A percentile compares a stretch with the other conserved stretches of the same genome.
Conservation (phyloP, 2,329 filamentous ascomycete genomes). For the Sphaceloma murrayae region DNA sequence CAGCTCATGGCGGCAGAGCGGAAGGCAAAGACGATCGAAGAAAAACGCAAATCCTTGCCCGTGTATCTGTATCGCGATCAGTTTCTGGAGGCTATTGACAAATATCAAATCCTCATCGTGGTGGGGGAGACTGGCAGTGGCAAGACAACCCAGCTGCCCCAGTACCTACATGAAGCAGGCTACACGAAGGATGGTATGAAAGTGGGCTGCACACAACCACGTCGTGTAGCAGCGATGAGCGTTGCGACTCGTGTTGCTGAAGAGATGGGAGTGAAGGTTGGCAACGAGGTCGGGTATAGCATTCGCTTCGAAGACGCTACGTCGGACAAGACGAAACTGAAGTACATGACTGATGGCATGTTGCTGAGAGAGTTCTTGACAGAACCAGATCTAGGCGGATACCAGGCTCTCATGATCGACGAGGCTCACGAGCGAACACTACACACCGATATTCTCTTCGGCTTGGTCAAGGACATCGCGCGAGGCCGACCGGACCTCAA, state of each 20-base stretch:
- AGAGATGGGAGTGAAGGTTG: conserved; percentile 81
- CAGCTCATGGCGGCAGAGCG: conserved; percentile 83
- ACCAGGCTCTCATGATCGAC: conserved; percentile 89
- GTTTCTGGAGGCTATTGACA: conserved; percentile 73
- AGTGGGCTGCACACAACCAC: conserved; percentile 86
- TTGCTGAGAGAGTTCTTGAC: conserved; percentile 81
- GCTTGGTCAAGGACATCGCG: conserved; percentile 79
- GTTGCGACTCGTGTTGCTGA: conserved; percentile 94
- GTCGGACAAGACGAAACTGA: conserved; percentile 80
- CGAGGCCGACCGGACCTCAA: conserved; percentile 76
- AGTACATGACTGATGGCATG: conserved; percentile 98
- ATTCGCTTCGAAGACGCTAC: conserved; percentile 93
- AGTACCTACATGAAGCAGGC: conserved; percentile 86
- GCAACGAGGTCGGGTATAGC: conserved; percentile 85
- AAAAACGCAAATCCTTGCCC: conserved; percentile 80
- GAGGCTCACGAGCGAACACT: conserved; percentile 93
- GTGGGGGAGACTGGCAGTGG: conserved; percentile 92
- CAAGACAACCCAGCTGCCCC: conserved; percentile 90
- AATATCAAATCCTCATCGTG: conserved; percentile 82
- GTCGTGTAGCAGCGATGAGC: conserved; percentile 93
- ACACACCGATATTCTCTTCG: conserved; percentile 80
- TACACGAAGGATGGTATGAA: conserved; percentile 77
- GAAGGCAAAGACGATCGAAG: conserved; percentile 78
- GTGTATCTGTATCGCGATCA: conserved; percentile 82
- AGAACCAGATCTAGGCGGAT: conserved; percentile 71